Evolutionary conservation across 352 stramenopile genomes (phyloP).

Genomic region (Thraustotheca clavata): DNA sequence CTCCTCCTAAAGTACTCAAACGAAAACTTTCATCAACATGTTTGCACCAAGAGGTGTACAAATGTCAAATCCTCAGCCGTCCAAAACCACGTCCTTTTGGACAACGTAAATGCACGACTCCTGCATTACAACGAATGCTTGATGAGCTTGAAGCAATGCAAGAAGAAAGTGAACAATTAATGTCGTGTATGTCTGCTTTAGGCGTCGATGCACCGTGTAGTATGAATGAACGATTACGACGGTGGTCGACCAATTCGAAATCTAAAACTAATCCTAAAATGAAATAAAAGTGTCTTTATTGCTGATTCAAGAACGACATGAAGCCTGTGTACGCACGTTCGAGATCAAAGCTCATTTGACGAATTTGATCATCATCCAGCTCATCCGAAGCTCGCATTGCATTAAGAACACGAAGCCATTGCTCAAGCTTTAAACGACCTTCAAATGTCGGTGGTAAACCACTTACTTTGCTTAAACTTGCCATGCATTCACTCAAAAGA

Average conservation of each 20-base stretch:
- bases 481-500: slow-evolving; percentile 94
- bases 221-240: slow-evolving; percentile 22
- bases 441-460: slow-evolving; percentile 92
- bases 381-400: slow-evolving; percentile 93
- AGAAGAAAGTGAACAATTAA: slow-evolving; percentile 24
- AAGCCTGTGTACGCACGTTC: slow-evolving; percentile 95
- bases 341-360: slow-evolving; percentile 94
- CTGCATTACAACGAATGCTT: slow-evolving; percentile 25
- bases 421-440: slow-evolving; percentile 87
- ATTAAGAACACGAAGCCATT: slow-evolving; percentile 95
- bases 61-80: not conserved
- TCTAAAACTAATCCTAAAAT: not conserved
- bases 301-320: slow-evolving; percentile 79
- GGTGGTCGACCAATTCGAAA: not conserved
- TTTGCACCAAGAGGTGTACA: no score
- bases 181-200: not conserved
- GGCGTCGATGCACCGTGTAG: slow-evolving; percentile 1
- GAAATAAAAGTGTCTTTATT: slow-evolving; percentile 21
- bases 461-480: slow-evolving; percentile 90
- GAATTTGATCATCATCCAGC: slow-evolving; percentile 92
- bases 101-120: not conserved
- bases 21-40: not conserved
- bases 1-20: not conserved
- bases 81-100: slow-evolving; percentile 19
- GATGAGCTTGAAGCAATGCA: slow-evolving; percentile 29